Evolutionary conservation across 2,329 filamentous ascomycete species (phyloP), one percentile per base, ranked within the genome.

Genomic region (Trichoderma sp.): DNA sequence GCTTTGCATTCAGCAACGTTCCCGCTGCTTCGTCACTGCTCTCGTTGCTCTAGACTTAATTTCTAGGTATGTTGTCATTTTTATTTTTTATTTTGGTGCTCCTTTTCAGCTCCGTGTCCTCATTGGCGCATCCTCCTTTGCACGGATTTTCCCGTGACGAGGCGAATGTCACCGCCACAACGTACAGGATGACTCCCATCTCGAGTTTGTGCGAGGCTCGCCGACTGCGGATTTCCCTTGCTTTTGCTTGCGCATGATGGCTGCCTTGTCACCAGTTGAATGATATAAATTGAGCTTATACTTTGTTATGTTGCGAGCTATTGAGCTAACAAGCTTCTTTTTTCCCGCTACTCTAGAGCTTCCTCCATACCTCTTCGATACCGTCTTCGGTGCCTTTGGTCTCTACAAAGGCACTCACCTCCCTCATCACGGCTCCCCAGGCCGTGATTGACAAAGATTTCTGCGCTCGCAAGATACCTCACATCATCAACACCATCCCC

Each of bases 381-480:
- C 64, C 50, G 23, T 63, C 68, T 43, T 23, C n/a, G 80, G 78
- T 77, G 88, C 89, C 89, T 91, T 91, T 91, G 89, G n/a, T n/a
- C 87, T 82, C 78, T 75, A 86, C 88, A 91, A 91, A 91, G 88
- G 89, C 88, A 85, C 80, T 79, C 76, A 71, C 75, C 32, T 43
- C 55, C 12, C 26, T 26, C 82, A 90, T 79, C 81, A 91, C 89
- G 89, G 89, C 89, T 90, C 84, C 83, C 79, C 81, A 79, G 84
- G 88, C 89, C 89, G 88, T 87, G 75, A 84, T 87, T 85, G 87
- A 90, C 83, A 88, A 91, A 89, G 87, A 91, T 91, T 91, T 89
- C 87, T 87, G 88, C 84, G 84, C 88, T 81, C 85, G 87, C 81
- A 87, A 89, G 82, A 86, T 87, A 78, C 85, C 87, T 76, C 88